Base-by-base conservation (phyloP, 768 basidiomycete genomes). In the Mycena haematopus region DNA sequence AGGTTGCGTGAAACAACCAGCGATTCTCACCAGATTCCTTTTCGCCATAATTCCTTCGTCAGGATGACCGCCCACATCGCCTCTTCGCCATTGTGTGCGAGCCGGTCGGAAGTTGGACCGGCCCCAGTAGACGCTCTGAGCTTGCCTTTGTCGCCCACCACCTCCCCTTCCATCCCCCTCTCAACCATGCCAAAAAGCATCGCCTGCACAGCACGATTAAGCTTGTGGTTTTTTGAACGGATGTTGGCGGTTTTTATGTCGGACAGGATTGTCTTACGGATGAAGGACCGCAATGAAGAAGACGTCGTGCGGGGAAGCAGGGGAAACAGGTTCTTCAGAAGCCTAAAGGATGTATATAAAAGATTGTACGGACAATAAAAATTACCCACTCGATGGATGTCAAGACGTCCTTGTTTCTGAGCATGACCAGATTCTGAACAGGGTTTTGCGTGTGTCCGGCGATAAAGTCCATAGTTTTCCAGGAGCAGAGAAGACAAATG, bases 51-150 rank as follows among this genome's bases (percentile, higher is more conserved):
- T 69, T 99, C 95, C 74, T 92, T 92, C 19, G 94, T 92, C 56
- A 99, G 77, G 45, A 96, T 89, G 52, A 99, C 88, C 5, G 97
- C 96, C 96, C 96, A 99, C 88, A 97, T 92, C 3, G 96, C 95
- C 69, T 98, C 97, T 33, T 94, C 92, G 2, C 88, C 86, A 52
- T 79, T 81, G 57, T 77, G 74, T 29, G 75, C 73, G 14, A 75
- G 72, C n/a, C 74, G 73, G 62, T 82, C 79, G 25, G 70, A 72
- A 1, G 77, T 75, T 10, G 78, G 73, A 7, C 76, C 74, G 52
- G 74, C 69, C 17, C 76, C 74, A 49, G 74, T 68, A n/a, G 71
- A 69, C 29, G 77, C 79, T 64, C 84, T 78, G n/a, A 84, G 71
- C 69, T 88, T 94, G 5, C 89, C 95, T 74, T 94, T 95, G 79